Percentiles rank a stretch among this genome's conserved stretches.
Conservation (phyloP, 108 stramenopile genomes). For the Cyclostephanos tholiformis region DNA sequence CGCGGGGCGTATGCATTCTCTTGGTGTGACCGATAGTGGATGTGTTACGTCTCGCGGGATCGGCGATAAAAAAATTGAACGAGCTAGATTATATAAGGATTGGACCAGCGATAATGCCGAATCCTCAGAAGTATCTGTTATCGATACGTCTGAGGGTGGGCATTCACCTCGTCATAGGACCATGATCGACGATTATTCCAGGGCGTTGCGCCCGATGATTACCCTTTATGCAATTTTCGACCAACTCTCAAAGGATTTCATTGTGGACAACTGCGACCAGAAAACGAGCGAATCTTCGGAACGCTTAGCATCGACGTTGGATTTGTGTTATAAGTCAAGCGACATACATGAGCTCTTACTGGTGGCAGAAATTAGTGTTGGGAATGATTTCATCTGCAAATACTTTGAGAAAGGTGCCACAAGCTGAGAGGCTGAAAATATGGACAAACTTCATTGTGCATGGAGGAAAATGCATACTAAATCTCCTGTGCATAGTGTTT, state of each 20-base stretch:
- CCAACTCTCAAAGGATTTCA: conserved; percentile 69
- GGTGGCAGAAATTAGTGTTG: conserved; percentile 58
- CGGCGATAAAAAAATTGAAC: conserved; percentile 39
- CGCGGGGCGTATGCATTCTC: conserved; percentile 75
- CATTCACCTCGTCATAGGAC: conserved; percentile 9
- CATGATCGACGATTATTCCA: conserved; percentile 62
- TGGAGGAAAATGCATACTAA: too few species aligned
- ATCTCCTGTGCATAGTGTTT: too few species aligned
- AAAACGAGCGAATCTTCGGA: conserved; percentile 53
- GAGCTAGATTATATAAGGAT: conserved; percentile 61
- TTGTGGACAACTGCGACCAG: conserved; percentile 59
- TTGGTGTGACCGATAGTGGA: conserved; percentile 70
- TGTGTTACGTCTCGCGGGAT: conserved; percentile 59
- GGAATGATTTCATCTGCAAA: conserved; percentile 62
- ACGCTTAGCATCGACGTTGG: conserved; percentile 59
- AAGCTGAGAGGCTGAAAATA: conserved; percentile 1
- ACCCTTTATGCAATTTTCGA: conserved; percentile 74
- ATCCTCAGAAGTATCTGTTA: neutral
- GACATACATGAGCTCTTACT: conserved; percentile 66
- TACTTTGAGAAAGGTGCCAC: conserved; percentile 66
- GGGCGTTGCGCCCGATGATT: conserved; percentile 75
- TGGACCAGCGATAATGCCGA: conserved; percentile 59
- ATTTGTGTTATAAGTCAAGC: conserved; percentile 57
- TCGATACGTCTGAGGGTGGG: neutral
- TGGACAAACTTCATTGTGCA: too few species aligned